These are phyloP conservation scores for Candolleomyces eurysporus DNA, from an alignment of 768 basidiomycete genomes.

Conservation along the genomic window DNA sequence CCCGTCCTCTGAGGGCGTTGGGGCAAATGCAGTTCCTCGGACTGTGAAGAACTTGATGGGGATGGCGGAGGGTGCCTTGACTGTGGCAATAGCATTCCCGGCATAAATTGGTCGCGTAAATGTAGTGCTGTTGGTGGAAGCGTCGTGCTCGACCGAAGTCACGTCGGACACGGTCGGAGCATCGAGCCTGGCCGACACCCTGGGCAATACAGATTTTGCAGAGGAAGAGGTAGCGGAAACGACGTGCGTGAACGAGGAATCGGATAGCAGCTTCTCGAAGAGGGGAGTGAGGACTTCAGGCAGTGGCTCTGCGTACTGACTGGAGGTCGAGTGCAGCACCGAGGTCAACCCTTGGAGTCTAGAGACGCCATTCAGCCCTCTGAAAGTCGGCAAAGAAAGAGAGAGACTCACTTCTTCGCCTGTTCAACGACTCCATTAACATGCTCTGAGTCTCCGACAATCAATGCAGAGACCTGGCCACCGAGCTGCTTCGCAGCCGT, in stretches of 20 bases:
- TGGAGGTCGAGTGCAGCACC: constrained; percentile 67
- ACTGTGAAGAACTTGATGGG: constrained; percentile 94
- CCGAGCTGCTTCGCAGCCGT: constrained; percentile 88
- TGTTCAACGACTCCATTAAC: constrained; percentile 65
- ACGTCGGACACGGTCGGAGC: constrained; percentile 91
- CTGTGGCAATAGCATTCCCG: constrained; percentile 94
- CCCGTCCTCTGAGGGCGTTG: constrained; percentile 51
- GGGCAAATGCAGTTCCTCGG: constrained; percentile 85
- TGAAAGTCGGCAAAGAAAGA: not conserved
- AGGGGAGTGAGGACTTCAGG: constrained; percentile 84
- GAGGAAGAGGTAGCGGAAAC: constrained; percentile 90
- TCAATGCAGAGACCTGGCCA: constrained; percentile 78
- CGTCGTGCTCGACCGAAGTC: constrained; percentile 74
- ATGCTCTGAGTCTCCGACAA: constrained; percentile 69
- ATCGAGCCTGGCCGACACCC: constrained; percentile 87
- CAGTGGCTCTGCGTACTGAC: constrained; percentile 64
- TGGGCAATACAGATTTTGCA: constrained; percentile 90
- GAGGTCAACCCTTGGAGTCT: constrained; percentile 69
- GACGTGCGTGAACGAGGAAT: constrained; percentile 79
- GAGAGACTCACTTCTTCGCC: constrained; percentile 68
- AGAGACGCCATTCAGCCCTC: constrained; percentile 12
- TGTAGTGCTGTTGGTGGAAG: constrained; percentile 68
- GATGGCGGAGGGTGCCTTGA: constrained; percentile 75
- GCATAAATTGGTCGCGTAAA: constrained; percentile 97
- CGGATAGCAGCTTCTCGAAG: constrained; percentile 69